A percentile compares a stretch with the other conserved stretches of the same genome.
These are phyloP conservation scores for Plasmodium vivax DNA, from an alignment of 169 alveolate species.

Conservation along the genomic window DNA sequence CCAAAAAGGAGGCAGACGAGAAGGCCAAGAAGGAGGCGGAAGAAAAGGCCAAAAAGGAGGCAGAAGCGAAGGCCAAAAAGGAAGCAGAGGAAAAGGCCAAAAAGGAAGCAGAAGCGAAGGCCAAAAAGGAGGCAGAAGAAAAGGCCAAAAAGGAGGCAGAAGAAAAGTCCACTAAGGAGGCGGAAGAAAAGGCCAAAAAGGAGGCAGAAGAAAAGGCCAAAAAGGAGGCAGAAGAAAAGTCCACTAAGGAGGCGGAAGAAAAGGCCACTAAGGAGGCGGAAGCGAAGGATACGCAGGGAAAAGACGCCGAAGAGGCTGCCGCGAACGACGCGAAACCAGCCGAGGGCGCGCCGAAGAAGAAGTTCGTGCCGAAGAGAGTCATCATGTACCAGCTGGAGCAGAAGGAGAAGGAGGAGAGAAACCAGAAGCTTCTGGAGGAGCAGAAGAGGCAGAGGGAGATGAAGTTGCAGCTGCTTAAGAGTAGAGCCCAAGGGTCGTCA, in stretches of 20 bases:
- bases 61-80: too few relatives aligned
- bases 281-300: neutral
- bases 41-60: neutral
- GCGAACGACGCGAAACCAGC: neutral
- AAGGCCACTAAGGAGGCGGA: neutral
- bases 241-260: neutral
- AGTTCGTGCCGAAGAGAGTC: conserved; percentile 45
- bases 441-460: conserved; percentile 42
- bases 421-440: conserved; percentile 2
- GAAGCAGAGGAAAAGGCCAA: too few relatives aligned
- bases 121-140: too few relatives aligned
- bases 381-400: conserved; percentile 32
- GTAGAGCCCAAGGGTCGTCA: conserved; percentile 43
- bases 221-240: neutral
- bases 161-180: too few relatives aligned
- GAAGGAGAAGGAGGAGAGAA: conserved; percentile 37
- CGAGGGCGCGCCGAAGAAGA: conserved; percentile 15
- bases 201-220: too few relatives aligned
- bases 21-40: neutral
- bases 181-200: too few relatives aligned
- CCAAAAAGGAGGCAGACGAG: neutral
- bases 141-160: too few relatives aligned
- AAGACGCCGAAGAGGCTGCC: neutral
- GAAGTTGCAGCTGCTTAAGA: conserved; percentile 23
- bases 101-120: too few relatives aligned